Base-by-base conservation (phyloP, 345 rosid species). In the Physaria fendleri region DNA sequence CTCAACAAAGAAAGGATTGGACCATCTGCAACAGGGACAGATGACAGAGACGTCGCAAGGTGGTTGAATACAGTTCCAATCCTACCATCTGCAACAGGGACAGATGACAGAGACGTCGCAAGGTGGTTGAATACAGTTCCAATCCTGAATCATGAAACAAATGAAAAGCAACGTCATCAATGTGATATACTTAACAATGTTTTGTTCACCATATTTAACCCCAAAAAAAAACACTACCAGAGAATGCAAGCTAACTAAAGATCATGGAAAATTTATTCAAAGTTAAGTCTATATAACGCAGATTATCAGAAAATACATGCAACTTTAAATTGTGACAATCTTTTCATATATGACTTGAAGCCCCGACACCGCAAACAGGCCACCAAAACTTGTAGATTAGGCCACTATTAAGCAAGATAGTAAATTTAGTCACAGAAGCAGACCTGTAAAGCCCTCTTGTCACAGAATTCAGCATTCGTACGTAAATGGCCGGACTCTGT, bases 51-150 rank as follows among this genome's bases (percentile, higher is more conserved):
- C n/a, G n/a, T n/a, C n/a, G n/a, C n/a, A n/a, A n/a, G n/a, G n/a
- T n/a, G n/a, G n/a, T n/a, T n/a, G n/a, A n/a, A n/a, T n/a, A n/a
- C n/a, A n/a, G n/a, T n/a, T n/a, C n/a, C n/a, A n/a, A n/a, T n/a
- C n/a, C n/a, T n/a, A 82, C 88, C 80, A 46, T 85, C 88, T 42
- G 77, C 73, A 21, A 74, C 78, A 56, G 75, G 69, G 56, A 78
- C 81, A 60, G 73, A 62, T 24, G 79, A 71, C 60, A 64, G 52
- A 59, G 82, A 63, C 29, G 78, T 68, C 4, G 81, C 77, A 51
- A 85, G 92, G 79, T 85, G 88, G 75, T 84, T 68, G 68, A 88
- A 78, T 66, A 88, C 95, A 71, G 88, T 81, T 71, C 98, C 98
- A 71, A 85, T 81, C 81, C 96, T 92, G 83, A 43, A 58, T 38